Base-by-base conservation (phyloP, 164 flowering plant species). In the Nymphaea thermarum region DNA sequence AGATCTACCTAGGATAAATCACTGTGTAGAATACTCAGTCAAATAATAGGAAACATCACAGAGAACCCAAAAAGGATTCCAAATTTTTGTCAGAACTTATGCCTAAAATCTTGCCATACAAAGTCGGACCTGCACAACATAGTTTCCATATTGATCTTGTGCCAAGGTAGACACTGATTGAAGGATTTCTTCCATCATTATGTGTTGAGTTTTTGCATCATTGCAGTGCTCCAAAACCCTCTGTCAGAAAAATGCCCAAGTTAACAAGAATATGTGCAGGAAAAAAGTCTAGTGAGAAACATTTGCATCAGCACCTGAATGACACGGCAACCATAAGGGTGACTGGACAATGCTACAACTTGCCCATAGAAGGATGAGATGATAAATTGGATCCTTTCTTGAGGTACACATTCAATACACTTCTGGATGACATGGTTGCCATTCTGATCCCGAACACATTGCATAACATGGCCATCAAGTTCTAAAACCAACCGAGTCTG, bases 391-490 rank as follows among this genome's bases (percentile, higher is more conserved):
- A 94, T 87, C 44, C 73, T 77, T 75, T 90, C 89, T 79, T 87
- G 87, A 70, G 99, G 96, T 43, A 94, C 80, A 76, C 92, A 84
- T 77, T 94, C 96, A 63, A 94, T 90, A 71, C 94, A 87, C 79
- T 94, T 91, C 75, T 94, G 99, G 65, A 94, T 88, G 42, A 90
- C 97, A 82, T 91, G 97, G 76, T 94, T 94, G 57, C 99, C 99
- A 81, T 91, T 91, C 76, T 91, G 99, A 82, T 94, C 99, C 74
- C 85, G 90, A 42, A 94, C 90, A 78, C 99, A 94, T 79, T 85
- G 87, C 89, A 91, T 84, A 25, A 94, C 75, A 47, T 90, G 81
- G 72, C 96, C 96, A 80, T 85, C 87, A 67, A 91, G 93, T 88
- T 91, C 96, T 66, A 81, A 74, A 63, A 83, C 95, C 85, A 93